These are phyloP conservation scores for Aspergillus japonicus DNA, from an alignment of 2,329 filamentous ascomycete species.

Conservation along the genomic window DNA sequence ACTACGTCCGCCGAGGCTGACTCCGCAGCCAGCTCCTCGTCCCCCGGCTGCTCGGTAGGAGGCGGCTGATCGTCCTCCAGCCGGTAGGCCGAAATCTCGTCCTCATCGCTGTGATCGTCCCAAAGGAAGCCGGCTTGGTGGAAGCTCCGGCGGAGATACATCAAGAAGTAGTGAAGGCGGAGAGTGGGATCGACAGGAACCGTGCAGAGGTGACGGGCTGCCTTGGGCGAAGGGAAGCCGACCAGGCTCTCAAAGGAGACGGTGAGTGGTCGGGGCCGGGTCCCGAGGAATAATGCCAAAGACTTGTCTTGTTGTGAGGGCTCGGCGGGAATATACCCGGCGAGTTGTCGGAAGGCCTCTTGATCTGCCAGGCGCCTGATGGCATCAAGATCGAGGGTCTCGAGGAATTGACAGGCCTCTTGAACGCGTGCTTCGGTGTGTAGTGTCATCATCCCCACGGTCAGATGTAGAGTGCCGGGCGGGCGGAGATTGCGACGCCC, in stretches of 20 bases:
- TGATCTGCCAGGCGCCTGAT: constrained; percentile 37
- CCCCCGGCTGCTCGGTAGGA: background rate
- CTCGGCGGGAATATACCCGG: background rate
- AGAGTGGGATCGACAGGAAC: constrained; percentile 39
- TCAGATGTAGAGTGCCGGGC: constrained; percentile 78
- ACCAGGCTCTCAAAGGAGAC: constrained; percentile 45
- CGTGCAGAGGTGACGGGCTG: constrained; percentile 44
- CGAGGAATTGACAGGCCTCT: constrained; percentile 47
- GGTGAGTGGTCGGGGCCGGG: constrained; percentile 28
- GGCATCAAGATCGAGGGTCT: constrained; percentile 44
- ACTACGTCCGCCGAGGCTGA: background rate
- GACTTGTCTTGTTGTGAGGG: background rate
- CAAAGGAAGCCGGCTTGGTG: constrained; percentile 47
- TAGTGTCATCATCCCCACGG: constrained; percentile 81
- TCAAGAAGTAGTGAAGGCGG: constrained; percentile 44
- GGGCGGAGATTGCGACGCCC: constrained; percentile 56
- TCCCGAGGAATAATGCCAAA: too few species aligned
- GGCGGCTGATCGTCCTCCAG: background rate
- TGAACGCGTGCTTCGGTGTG: constrained; percentile 50
- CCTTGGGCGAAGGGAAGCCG: constrained; percentile 37
- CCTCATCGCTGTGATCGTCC: constrained; percentile 25
- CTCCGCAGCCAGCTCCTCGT: background rate
- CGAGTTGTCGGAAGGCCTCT: constrained; percentile 19
- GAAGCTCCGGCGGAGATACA: constrained; percentile 43
- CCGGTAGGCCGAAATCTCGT: too few species aligned